Percentiles rank a stretch among this genome's conserved stretches.
These are phyloP conservation scores for Cyclotella kingstonii DNA, from an alignment of 108 stramenopile genomes.

Conservation along the genomic window DNA sequence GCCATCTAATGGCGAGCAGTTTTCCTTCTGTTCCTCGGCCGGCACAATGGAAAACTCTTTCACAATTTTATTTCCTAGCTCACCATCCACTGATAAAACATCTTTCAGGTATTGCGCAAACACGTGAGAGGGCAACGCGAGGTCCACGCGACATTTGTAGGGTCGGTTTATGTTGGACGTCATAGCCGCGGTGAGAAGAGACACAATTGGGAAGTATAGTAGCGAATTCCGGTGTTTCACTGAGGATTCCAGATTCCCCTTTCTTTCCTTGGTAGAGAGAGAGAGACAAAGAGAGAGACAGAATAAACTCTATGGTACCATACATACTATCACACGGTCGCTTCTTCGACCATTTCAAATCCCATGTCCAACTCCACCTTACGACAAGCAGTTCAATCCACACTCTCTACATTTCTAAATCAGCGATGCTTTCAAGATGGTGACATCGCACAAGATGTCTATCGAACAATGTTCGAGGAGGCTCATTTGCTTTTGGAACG, in stretches of 20 bases:
- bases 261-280: too few relatives aligned
- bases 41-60: slow-evolving; percentile 52
- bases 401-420: slow-evolving; percentile 4
- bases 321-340: too few relatives aligned
- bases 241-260: too few relatives aligned
- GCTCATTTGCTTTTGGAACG: slow-evolving; percentile 56
- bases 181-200: background rate
- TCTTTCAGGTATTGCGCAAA: slow-evolving; percentile 57
- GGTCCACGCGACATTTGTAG: slow-evolving; percentile 55
- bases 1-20: background rate
- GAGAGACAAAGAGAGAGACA: too few relatives aligned
- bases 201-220: background rate
- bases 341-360: background rate
- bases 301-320: too few relatives aligned
- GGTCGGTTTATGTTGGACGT: slow-evolving; percentile 18
- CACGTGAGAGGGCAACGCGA: slow-evolving; percentile 54
- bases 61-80: slow-evolving; percentile 62
- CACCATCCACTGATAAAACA: slow-evolving; percentile 66
- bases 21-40: background rate
- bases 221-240: too few relatives aligned
- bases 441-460: slow-evolving; percentile 55
- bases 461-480: slow-evolving; percentile 63
- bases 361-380: background rate
- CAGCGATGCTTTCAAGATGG: slow-evolving; percentile 14
- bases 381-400: slow-evolving; percentile 6